Conservation (phyloP, 2,329 filamentous ascomycete species). For the Monilinia laxa region DNA sequence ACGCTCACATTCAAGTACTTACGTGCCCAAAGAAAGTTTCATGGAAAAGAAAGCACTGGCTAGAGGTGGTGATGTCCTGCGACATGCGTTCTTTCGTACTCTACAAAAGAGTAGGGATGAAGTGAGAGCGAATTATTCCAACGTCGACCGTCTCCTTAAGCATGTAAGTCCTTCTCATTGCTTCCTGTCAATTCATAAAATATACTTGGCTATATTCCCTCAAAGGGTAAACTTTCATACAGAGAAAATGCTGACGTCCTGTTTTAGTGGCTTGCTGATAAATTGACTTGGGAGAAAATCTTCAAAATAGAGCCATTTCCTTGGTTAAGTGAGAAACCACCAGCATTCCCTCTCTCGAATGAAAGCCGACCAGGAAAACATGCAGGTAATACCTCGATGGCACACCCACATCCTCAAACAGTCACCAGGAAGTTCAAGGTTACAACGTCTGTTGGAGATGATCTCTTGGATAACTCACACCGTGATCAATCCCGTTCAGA, state of each 20-base stretch:
- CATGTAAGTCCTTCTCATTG: background rate
- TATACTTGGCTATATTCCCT: background rate
- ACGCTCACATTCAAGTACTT: background rate
- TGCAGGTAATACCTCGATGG: background rate
- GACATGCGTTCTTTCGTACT: conserved; percentile 29
- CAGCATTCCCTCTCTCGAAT: background rate
- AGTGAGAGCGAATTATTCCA: conserved; percentile 3
- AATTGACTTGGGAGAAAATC: conserved; percentile 10
- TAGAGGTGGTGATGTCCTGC: conserved; percentile 14
- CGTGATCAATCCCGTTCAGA: background rate
- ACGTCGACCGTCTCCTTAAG: background rate
- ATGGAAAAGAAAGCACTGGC: conserved; percentile 29
- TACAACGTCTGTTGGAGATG: background rate
- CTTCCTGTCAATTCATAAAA: background rate
- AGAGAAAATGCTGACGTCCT: background rate
- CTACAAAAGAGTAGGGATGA: conserved; percentile 29
- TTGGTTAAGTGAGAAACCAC: conserved; percentile 4
- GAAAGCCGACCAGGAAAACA: background rate
- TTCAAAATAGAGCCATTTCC: conserved; percentile 8
- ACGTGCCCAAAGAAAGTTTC: conserved; percentile 22
- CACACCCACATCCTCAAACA: background rate
- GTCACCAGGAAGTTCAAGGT: background rate
- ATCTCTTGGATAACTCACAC: background rate
- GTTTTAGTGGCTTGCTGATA: conserved; percentile 11
- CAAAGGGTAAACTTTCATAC: background rate